Evolutionary conservation across 768 basidiomycete species (phyloP), one percentile per base, ranked within the genome.

Genomic region (Rubroboletus pulcherrimus): DNA sequence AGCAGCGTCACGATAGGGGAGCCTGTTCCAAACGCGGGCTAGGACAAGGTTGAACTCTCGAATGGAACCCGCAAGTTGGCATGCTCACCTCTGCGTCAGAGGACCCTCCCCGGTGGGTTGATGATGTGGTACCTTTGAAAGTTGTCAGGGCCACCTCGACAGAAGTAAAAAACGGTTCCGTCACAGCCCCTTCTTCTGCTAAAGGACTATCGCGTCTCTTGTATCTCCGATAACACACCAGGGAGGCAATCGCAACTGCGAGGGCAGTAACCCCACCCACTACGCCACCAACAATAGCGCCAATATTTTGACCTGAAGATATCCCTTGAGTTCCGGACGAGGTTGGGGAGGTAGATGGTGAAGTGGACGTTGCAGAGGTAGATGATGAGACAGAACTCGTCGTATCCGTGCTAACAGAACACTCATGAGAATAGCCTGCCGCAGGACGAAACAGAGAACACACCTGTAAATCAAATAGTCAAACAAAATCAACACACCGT

Each of bases 391-490:
- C 11, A n/a, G 49, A 21, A 26, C 24, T 46, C 30, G 56, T 37
- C 5, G 29, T 31, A 24, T 55, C 41, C 37, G 30, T 56, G 19
- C 62, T 63, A 49, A 30, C 2, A 9, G n/a, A 48, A 41, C 4
- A 31, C 0, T 2, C n/a, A 29, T 61, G 30, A 61, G 58, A 38
- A 56, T 15, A 9, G 11, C 15, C 9, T 7, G 17, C 6, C 5
- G n/a, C 12, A 29, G 15, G 11, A 29, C 14, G 7, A 19, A 11
- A 55, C 9, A 17, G 12, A 19, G 43, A 9, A 44, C 43, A 26
- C 10, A 24, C 39, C 55, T 62, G 29, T 65, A 64, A 40, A 65
- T 44, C 4, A 62, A 24, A 43, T 64, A 64, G 24, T 64, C 62
- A 11, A 44, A 44, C 29, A 30, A 7, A 9, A 44, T 30, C 29